Evolutionary conservation across 164 flowering plant genomes (phyloP), one percentile per base, ranked within the genome.

Genomic region (Brasenia schreberi): DNA sequence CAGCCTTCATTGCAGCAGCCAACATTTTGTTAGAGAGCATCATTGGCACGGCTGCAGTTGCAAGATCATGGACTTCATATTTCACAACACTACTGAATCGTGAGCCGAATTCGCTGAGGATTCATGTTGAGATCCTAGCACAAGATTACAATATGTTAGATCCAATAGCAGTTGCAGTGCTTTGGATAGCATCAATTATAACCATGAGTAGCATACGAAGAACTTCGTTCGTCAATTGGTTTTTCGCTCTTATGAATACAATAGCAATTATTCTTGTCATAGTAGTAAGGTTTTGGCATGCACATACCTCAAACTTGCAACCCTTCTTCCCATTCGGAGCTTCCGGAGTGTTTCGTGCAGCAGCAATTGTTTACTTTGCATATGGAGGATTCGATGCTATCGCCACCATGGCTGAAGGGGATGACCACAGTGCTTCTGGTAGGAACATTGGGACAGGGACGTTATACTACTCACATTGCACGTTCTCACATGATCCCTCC

Each of bases 401-500:
- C 9, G 95, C 97, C 2, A 90, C 89, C 5, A 75, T 90, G 95
- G 97, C 92, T 0, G 97, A 90, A 65, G 97, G n/a, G n/a, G n/a
- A n/a, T n/a, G n/a, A n/a, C n/a, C n/a, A n/a, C n/a, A n/a, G n/a
- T n/a, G n/a, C n/a, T n/a, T n/a, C n/a, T n/a, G n/a, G n/a, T n/a
- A n/a, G n/a, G n/a, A n/a, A n/a, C n/a, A n/a, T n/a, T n/a, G n/a
- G n/a, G n/a, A n/a, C n/a, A n/a, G 74, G 88, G 84, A 18, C 79
- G 94, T 5, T 90, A 90, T 73, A 85, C 86, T 2, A 90, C 97
- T 65, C 97, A 90, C 64, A 88, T 90, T 66, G 97, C 92, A 4
- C 74, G 97, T 64, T 70, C 94, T 0, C 97, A 90, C 69, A 84
- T 90, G 94, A 90, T 90, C 33, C 97, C 97, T 2, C 97, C 97